Conservation (phyloP, 352 stramenopile species). For the Globisporangium camurandrum region DNA sequence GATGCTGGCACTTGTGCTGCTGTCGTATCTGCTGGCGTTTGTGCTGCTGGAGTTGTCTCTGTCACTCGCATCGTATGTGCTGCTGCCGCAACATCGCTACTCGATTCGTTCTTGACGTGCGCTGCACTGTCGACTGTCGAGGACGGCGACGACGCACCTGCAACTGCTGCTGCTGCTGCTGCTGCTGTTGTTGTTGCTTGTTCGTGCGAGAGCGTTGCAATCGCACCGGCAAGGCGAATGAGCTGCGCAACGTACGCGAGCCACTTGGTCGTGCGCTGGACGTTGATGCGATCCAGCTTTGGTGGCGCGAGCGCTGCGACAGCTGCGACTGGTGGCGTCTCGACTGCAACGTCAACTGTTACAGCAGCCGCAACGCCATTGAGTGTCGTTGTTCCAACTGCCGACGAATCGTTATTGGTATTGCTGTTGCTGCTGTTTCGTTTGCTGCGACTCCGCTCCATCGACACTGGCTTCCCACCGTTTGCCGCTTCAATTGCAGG, state of each 20-base stretch:
- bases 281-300: conserved; percentile 79
- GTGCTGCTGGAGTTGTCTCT: too few species aligned
- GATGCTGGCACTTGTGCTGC: neutral
- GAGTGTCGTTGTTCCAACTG: neutral
- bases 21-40: neutral
- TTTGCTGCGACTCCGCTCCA: conserved; percentile 7
- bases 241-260: conserved; percentile 57
- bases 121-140: too few species aligned
- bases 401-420: neutral
- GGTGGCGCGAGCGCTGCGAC: conserved; percentile 27
- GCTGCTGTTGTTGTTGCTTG: neutral
- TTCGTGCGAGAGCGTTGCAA: conserved; percentile 8
- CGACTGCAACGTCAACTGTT: too few species aligned
- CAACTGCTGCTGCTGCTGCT: neutral
- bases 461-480: neutral
- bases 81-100: neutral
- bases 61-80: too few species aligned
- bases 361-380: neutral
- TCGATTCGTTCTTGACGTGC: neutral
- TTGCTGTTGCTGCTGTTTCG: neutral
- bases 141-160: neutral
- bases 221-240: conserved; percentile 39
- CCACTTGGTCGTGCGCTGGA: conserved; percentile 68
- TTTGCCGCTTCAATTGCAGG: neutral
- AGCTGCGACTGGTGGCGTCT: conserved; percentile 10